A percentile compares a stretch with the other conserved stretches of the same genome.
phyloP scores from a whole-genome alignment of 169 alveolate species.

The Babesia ovis region DNA sequence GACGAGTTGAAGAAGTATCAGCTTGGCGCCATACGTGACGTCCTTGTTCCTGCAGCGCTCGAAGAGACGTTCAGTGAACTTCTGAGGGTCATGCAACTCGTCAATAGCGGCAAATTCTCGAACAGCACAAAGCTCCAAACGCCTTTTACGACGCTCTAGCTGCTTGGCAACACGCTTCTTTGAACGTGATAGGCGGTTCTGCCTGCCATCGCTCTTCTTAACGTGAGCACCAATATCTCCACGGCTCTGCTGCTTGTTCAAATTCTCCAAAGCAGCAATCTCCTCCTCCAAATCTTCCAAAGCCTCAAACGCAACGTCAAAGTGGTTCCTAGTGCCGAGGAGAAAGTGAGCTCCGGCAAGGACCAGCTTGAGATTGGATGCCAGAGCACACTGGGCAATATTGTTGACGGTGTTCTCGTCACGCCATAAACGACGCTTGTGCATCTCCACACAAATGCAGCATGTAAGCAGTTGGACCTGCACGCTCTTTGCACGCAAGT shows the following conservation, averaged over 20 bases:
- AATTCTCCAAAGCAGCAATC: slow-evolving; percentile 10
- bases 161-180: slow-evolving; percentile 23
- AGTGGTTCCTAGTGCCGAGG: slow-evolving; percentile 51
- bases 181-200: slow-evolving; percentile 19
- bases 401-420: slow-evolving; percentile 62
- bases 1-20: slow-evolving; percentile 44
- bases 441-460: slow-evolving; percentile 70
- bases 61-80: slow-evolving; percentile 35
- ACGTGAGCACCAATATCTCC: slow-evolving; percentile 9
- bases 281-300: slow-evolving; percentile 21
- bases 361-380: slow-evolving; percentile 31
- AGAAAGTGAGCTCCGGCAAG: slow-evolving; percentile 56
- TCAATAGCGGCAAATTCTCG: slow-evolving; percentile 33
- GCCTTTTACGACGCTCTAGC: slow-evolving; percentile 22
- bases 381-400: slow-evolving; percentile 59
- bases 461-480: slow-evolving; percentile 55
- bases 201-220: slow-evolving; percentile 30
- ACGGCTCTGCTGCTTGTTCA: slow-evolving; percentile 12
- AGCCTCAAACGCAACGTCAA: slow-evolving; percentile 50
- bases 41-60: slow-evolving; percentile 37
- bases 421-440: slow-evolving; percentile 68
- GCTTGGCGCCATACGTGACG: slow-evolving; percentile 29
- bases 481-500: slow-evolving; percentile 5
- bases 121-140: slow-evolving; percentile 16
- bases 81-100: slow-evolving; percentile 46